These are phyloP conservation scores for Voacanga thouarsii DNA, from an alignment of 257 asterid genomes.

Conservation along the genomic window DNA sequence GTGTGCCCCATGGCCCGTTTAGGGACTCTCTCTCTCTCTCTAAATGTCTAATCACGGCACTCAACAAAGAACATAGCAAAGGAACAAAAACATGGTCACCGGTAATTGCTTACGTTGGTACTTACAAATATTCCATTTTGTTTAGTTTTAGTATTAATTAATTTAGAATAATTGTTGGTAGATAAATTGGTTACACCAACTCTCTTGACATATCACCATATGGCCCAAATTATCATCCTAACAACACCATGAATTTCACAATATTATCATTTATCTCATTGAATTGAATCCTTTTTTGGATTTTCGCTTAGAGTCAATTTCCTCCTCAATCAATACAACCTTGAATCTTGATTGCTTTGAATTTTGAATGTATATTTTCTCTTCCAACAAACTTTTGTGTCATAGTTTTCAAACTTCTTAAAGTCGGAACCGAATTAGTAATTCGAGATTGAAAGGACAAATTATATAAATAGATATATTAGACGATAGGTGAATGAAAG, in stretches of 20 bases:
- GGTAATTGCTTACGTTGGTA: slow-evolving; percentile 22
- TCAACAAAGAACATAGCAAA: slow-evolving; percentile 20
- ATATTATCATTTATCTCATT: too few species aligned
- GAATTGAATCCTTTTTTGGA: too few species aligned
- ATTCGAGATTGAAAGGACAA: too few species aligned
- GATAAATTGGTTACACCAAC: slow-evolving; percentile 17
- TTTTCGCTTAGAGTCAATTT: too few species aligned
- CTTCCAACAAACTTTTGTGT: too few species aligned
- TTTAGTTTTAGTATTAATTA: slow-evolving; percentile 2
- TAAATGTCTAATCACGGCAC: slow-evolving; percentile 20
- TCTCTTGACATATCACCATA: background rate
- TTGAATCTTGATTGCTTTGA: too few species aligned
- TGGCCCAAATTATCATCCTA: background rate
- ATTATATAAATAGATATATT: too few species aligned
- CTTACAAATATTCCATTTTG: slow-evolving; percentile 32
- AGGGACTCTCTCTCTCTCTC: slow-evolving; percentile 10
- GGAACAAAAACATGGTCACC: slow-evolving; percentile 15
- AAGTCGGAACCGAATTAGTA: too few species aligned
- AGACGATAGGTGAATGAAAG: too few species aligned
- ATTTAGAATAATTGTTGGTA: slow-evolving; percentile 21
- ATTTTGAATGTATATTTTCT: too few species aligned
- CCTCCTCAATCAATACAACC: too few species aligned
- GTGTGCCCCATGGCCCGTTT: background rate
- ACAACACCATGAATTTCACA: background rate
- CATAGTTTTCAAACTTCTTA: too few species aligned